These are phyloP conservation scores for Misopates orontium DNA, from an alignment of 257 asterid species.

Conservation along the genomic window DNA sequence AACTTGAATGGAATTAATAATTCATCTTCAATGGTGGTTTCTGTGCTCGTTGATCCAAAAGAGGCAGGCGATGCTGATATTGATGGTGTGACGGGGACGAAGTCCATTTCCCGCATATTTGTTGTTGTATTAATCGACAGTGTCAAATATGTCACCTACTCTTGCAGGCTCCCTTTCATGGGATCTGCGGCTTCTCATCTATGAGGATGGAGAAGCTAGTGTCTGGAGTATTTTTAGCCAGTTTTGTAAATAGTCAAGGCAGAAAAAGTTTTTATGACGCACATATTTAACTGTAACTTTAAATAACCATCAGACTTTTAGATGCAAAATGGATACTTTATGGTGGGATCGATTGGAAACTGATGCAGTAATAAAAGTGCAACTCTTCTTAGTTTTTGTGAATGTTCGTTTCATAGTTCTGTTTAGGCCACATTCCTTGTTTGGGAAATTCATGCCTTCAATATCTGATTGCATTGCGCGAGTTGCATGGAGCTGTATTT, in stretches of 20 bases:
- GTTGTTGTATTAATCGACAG: constrained; percentile 80
- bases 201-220: constrained; percentile 26
- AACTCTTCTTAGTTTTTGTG: too few relatives aligned
- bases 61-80: constrained; percentile 61
- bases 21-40: constrained; percentile 70
- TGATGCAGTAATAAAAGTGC: too few relatives aligned
- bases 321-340: too few relatives aligned
- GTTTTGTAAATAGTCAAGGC: constrained; percentile 36
- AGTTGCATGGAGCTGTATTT: too few relatives aligned
- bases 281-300: neutral
- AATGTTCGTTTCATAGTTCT: too few relatives aligned
- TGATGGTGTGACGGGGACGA: constrained; percentile 59
- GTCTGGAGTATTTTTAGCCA: constrained; percentile 11
- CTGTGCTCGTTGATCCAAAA: constrained; percentile 86
- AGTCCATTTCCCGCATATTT: constrained; percentile 65
- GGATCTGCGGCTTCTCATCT: constrained; percentile 55
- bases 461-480: too few relatives aligned
- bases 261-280: neutral
- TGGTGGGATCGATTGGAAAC: too few relatives aligned
- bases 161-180: constrained; percentile 75
- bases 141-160: constrained; percentile 81
- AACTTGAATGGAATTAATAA: constrained; percentile 40
- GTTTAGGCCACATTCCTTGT: too few relatives aligned
- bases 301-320: neutral
- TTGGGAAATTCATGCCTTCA: too few relatives aligned